Conservation (phyloP, 306 rosid species). For the Cicer pinnatifidum region DNA sequence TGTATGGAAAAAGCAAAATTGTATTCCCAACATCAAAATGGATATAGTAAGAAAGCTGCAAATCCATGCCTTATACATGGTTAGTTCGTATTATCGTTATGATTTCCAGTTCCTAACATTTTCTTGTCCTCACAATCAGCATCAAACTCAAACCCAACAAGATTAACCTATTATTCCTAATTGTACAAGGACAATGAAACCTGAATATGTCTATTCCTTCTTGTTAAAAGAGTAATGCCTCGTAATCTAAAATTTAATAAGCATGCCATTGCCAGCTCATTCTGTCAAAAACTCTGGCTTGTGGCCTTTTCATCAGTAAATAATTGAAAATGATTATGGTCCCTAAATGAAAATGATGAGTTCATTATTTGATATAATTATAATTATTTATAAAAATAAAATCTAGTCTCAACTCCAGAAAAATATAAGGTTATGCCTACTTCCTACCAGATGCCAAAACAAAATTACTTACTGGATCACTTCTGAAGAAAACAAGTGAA, state of each 20-base stretch:
- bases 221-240: neutral
- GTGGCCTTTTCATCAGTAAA: conserved; percentile 5
- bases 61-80: neutral
- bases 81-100: too few species aligned
- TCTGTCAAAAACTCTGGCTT: neutral
- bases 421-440: neutral
- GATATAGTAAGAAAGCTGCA: conserved; percentile 17
- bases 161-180: neutral
- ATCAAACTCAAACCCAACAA: neutral
- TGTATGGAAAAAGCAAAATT: conserved; percentile 1
- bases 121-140: conserved; percentile 33
- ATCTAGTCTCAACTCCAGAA: neutral
- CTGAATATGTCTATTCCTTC: neutral
- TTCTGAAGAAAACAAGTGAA: conserved; percentile 94
- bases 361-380: conserved; percentile 4
- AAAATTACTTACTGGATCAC: conserved; percentile 89
- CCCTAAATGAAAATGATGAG: neutral
- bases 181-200: too few species aligned
- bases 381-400: neutral
- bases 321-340: conserved; percentile 18
- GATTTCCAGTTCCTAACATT: too few species aligned
- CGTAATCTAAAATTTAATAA: neutral
- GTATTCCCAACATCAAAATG: conserved; percentile 5
- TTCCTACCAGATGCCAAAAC: neutral
- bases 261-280: neutral